Conservation (phyloP, 306 rosid species). For the apple (Malus domestica) region ASM211411v1 NC_041800.1:4634001-4634500, state of each 20-base stretch:
- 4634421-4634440: slow-evolving; percentile 84
- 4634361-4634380: slow-evolving; percentile 69
- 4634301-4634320: slow-evolving; percentile 63
- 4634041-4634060: slow-evolving; percentile 13
- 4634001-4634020: slow-evolving; percentile 81
- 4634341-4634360: slow-evolving; percentile 64
- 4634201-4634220: slow-evolving; percentile 77
- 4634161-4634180: slow-evolving; percentile 1
- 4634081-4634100: background rate
- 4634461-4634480: slow-evolving; percentile 7
- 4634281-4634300: slow-evolving; percentile 79
- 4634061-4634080: slow-evolving; percentile 13
- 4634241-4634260: slow-evolving; percentile 80
- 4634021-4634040: slow-evolving; percentile 88
- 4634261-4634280: slow-evolving; percentile 80
- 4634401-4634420: slow-evolving; percentile 77
- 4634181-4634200: slow-evolving; percentile 23
- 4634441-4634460: slow-evolving; percentile 35
- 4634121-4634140: background rate
- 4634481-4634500: background rate
- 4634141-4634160: background rate
- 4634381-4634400: slow-evolving; percentile 64
- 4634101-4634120: background rate
- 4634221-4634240: slow-evolving; percentile 76
- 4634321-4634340: slow-evolving; percentile 81